Conservation (phyloP, 495 filamentous ascomycete species). For the Ramalina intermedia region DNA sequence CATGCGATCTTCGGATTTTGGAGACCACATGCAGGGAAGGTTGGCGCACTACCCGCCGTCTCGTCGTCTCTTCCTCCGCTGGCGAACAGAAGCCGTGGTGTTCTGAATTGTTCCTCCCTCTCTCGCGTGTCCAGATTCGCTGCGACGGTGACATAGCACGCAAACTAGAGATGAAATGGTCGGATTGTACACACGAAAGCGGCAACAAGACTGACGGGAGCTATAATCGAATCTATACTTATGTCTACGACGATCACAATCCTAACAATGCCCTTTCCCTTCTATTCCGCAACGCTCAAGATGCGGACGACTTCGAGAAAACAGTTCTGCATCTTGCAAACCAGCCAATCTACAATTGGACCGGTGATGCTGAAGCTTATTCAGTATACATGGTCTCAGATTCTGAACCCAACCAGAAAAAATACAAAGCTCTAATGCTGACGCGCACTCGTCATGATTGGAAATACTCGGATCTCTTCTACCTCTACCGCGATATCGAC, state of each 20-base stretch:
- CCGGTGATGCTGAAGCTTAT: slow-evolving; percentile 16
- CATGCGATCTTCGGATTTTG: slow-evolving; percentile 28
- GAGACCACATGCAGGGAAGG: slow-evolving; percentile 25
- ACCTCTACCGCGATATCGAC: slow-evolving; percentile 23
- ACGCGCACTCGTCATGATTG: slow-evolving; percentile 19
- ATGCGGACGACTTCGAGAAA: slow-evolving; percentile 22
- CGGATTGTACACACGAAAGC: slow-evolving; percentile 25
- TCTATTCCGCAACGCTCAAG: slow-evolving; percentile 17
- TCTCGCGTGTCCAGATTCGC: slow-evolving; percentile 24
- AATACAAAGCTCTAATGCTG: slow-evolving; percentile 23
- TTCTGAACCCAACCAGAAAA: slow-evolving; percentile 20
- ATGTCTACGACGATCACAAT: slow-evolving; percentile 24
- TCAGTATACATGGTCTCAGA: slow-evolving; percentile 25
- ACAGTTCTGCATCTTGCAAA: slow-evolving; percentile 17
- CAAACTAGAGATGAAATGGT: slow-evolving; percentile 27
- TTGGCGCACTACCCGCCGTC: slow-evolving; percentile 25
- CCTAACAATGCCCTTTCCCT: slow-evolving; percentile 24
- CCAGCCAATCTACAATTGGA: slow-evolving; percentile 19
- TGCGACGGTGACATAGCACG: slow-evolving; percentile 17
- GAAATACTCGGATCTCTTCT: slow-evolving; percentile 22
- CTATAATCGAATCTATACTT: slow-evolving; percentile 23
- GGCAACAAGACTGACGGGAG: slow-evolving; percentile 23
- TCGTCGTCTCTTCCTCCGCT: slow-evolving; percentile 28
- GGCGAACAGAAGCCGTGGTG: slow-evolving; percentile 23
- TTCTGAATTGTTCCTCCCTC: slow-evolving; percentile 26